phyloP scores from a whole-genome alignment of 129 eudicot species.

The Gnaphalium uliginosum region DNA sequence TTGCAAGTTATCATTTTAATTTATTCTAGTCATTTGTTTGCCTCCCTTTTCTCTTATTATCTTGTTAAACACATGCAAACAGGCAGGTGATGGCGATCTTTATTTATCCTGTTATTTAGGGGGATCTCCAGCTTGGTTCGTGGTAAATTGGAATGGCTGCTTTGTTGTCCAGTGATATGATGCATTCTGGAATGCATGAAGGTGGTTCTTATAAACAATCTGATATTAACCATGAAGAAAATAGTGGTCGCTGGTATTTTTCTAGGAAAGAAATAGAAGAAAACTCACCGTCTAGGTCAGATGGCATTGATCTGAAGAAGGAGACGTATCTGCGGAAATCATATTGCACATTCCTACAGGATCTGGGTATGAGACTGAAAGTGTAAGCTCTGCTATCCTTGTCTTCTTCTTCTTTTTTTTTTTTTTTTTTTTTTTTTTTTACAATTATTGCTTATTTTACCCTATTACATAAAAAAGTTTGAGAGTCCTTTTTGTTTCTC shows the following conservation, averaged over 20 bases:
- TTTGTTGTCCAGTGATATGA: conserved; percentile 28
- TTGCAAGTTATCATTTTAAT: conserved; percentile 6
- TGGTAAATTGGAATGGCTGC: conserved; percentile 35
- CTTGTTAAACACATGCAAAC: conserved; percentile 18
- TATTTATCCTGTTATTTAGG: conserved; percentile 27
- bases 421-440: conserved; percentile 2
- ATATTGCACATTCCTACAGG: conserved; percentile 62
- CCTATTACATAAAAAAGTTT: neutral
- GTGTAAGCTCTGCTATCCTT: conserved; percentile 41
- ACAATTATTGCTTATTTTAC: neutral
- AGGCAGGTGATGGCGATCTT: conserved; percentile 38
- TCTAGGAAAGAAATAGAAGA: conserved; percentile 69
- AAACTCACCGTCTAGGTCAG: conserved; percentile 52
- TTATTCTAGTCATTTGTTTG: neutral
- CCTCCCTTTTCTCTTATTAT: conserved; percentile 11
- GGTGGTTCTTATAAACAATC: conserved; percentile 33
- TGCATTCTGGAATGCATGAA: conserved; percentile 35
- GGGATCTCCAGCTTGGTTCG: conserved; percentile 14
- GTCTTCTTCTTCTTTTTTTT: too few relatives aligned
- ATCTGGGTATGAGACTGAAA: conserved; percentile 66
- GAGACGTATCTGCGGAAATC: conserved; percentile 61
- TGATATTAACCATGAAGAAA: conserved; percentile 22
- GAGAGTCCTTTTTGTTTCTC: neutral
- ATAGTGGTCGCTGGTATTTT: conserved; percentile 56
- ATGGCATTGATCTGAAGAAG: conserved; percentile 59